phyloP scores from a whole-genome alignment of 441 rosid species.

The Adansonia madagascariensis region DNA sequence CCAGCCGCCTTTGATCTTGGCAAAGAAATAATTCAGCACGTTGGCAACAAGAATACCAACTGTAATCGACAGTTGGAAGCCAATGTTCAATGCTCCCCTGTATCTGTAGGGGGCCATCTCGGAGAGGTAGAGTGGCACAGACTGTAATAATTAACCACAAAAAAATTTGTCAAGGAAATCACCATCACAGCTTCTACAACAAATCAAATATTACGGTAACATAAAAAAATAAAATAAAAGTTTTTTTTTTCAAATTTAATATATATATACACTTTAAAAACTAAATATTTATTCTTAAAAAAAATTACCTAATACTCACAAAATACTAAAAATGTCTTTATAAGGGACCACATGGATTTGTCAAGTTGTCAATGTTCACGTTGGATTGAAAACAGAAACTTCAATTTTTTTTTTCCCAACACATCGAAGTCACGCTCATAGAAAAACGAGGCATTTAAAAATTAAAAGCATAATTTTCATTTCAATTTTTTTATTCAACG shows the following conservation, averaged over 20 bases:
- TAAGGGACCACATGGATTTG: conserved; percentile 28
- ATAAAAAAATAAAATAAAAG: too few species aligned
- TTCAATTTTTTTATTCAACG: conserved; percentile 29
- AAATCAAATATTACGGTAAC: too few species aligned
- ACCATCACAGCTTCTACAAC: not conserved
- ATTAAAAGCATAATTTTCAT: not conserved
- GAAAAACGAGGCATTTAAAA: not conserved
- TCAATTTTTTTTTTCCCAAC: not conserved
- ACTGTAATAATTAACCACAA: conserved; percentile 37
- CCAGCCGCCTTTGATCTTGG: conserved; percentile 69
- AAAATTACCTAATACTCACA: not conserved
- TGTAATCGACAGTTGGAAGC: conserved; percentile 77
- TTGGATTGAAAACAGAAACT: not conserved
- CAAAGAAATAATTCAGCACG: conserved; percentile 66
- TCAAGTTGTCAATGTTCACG: conserved; percentile 19
- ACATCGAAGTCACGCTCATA: not conserved
- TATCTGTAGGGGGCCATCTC: conserved; percentile 88
- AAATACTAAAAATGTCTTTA: too few species aligned
- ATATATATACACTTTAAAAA: too few species aligned
- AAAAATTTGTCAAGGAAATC: not conserved
- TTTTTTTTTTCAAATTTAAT: too few species aligned
- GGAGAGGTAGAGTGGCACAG: conserved; percentile 86
- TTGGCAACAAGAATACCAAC: conserved; percentile 76
- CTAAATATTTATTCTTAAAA: not conserved
- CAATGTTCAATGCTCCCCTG: conserved; percentile 84